Conservation (phyloP, 176 grass and related monocot genomes). For the Oryza punctata region DNA sequence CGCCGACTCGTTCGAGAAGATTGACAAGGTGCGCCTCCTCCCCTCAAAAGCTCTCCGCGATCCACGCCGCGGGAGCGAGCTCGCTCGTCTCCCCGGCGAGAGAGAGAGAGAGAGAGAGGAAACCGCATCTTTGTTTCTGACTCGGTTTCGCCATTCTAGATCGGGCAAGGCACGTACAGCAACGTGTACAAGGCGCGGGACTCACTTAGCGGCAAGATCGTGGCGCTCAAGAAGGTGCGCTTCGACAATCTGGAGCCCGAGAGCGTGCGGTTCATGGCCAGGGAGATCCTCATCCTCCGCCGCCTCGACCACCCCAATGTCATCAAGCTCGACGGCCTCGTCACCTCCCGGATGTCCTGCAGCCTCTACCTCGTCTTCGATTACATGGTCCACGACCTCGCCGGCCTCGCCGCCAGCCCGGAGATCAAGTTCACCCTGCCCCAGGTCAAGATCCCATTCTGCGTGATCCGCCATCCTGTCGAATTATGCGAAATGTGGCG, state of each 20-base stretch:
- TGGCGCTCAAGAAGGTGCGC: constrained; percentile 88
- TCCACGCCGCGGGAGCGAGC: constrained; percentile 12
- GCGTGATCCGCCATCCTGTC: background rate
- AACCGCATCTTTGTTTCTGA: constrained; percentile 30
- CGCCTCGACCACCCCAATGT: constrained; percentile 86
- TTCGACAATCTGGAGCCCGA: constrained; percentile 89
- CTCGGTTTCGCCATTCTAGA: constrained; percentile 34
- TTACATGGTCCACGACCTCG: constrained; percentile 90
- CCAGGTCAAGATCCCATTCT: constrained; percentile 58
- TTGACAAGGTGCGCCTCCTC: constrained; percentile 60
- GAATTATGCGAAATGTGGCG: constrained; percentile 23
- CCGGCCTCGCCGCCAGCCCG: constrained; percentile 78
- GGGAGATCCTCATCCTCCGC: constrained; percentile 84
- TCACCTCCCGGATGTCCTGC: constrained; percentile 84
- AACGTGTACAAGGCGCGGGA: constrained; percentile 92
- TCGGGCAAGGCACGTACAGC: constrained; percentile 90
- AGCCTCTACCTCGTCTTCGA: constrained; percentile 88
- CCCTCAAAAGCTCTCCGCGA: constrained; percentile 15
- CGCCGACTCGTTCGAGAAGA: constrained; percentile 90
- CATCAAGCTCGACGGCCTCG: constrained; percentile 75
- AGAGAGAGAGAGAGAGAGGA: background rate
- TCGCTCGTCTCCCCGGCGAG: background rate
- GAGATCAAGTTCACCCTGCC: constrained; percentile 88
- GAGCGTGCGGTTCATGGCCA: constrained; percentile 87
- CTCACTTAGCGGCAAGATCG: constrained; percentile 67